Evolutionary conservation across 768 basidiomycete genomes (phyloP), one percentile per base, ranked within the genome.

Genomic region (Calocera viscosa): DNA sequence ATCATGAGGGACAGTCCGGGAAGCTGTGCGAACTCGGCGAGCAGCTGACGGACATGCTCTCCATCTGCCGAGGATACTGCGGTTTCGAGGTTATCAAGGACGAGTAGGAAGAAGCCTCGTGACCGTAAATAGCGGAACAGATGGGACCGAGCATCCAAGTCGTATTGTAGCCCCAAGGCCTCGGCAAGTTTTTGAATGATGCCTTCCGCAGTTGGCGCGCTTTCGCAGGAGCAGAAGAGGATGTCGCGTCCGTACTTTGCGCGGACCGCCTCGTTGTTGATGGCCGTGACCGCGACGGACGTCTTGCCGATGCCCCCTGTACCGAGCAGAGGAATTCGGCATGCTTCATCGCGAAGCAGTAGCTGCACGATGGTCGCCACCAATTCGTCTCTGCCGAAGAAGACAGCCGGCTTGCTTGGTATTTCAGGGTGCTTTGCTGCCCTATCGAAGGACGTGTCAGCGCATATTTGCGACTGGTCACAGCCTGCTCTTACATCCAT

Each of bases 1-100:
- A 77, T 63, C 32, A 78, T 66, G 30, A 79, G 67, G 2, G 74
- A 71, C 2, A 79, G 65, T 65, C 74, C 71, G 1, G 72, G 67
- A 11, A 78, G 60, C 8, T 63, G 60, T 7, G 70, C 71, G 7
- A 78, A 64, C 22, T 65, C 66, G 34, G 67, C 53, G 14, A 78
- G 68, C 12, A 77, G 67, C 32, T 70, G 67, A 22, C 72, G 68
- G 33, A 78, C 71, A 24, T 71, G 67, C 12, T 66, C 68, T 63
- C 69, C 67, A 2, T 67, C 69, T 8, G 65, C 68, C 53, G 71
- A 70, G 66, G 76, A 72, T 77, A 77, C 78, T 2, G 76, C 73
- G 3, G 78, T 77, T 71, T 80, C 79, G 66, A 80, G 78, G 65
- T 80, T 78, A 65, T 80, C 78, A 8, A 80, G 70, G 24, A 79